Percentiles rank a stretch among this genome's conserved stretches.
These are phyloP conservation scores for Filosporella fistucella DNA, from an alignment of 495 filamentous ascomycete species.

Conservation along the genomic window DNA sequence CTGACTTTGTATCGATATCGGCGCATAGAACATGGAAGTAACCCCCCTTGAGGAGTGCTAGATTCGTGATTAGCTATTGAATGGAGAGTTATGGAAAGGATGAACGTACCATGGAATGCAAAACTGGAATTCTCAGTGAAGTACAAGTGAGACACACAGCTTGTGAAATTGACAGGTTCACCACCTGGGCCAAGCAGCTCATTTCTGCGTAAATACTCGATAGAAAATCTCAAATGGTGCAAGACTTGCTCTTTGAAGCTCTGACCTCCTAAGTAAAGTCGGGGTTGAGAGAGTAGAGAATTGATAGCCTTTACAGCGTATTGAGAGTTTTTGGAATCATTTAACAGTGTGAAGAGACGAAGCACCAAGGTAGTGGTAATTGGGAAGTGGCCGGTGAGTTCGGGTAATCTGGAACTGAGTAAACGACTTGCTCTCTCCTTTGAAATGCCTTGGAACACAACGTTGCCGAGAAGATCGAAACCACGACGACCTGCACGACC, in stretches of 20 bases:
- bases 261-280: constrained; percentile 62
- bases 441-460: constrained; percentile 64
- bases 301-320: constrained; percentile 59
- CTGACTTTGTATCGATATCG: constrained; percentile 35
- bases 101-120: constrained; percentile 53
- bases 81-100: background rate
- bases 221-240: constrained; percentile 74
- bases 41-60: constrained; percentile 55
- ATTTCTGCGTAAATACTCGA: constrained; percentile 72
- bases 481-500: constrained; percentile 76
- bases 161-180: constrained; percentile 64
- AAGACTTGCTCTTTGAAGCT: constrained; percentile 58
- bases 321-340: constrained; percentile 55
- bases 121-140: constrained; percentile 70
- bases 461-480: constrained; percentile 76
- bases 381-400: constrained; percentile 73
- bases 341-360: constrained; percentile 59
- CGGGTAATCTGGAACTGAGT: constrained; percentile 65
- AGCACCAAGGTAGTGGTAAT: constrained; percentile 69
- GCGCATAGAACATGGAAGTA: constrained; percentile 63
- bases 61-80: constrained; percentile 4
- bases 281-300: constrained; percentile 61
- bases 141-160: constrained; percentile 62
- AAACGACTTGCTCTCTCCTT: constrained; percentile 52
- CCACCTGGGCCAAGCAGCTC: constrained; percentile 54